Evolutionary conservation across 768 basidiomycete genomes (phyloP).

Genomic region (Rhizopogon vinicolor): DNA sequence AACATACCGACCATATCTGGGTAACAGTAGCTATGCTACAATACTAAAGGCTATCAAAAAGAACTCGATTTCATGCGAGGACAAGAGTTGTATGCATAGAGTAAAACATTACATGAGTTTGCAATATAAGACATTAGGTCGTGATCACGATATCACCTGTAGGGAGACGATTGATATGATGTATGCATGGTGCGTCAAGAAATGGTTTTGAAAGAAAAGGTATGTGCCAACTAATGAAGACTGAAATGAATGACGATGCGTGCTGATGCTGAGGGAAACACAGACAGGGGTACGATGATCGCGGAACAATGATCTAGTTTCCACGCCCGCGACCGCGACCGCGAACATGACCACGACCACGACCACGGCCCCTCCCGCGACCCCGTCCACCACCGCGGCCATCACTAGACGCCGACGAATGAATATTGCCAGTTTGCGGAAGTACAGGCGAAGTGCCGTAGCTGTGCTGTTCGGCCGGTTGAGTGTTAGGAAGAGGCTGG

Average conservation of each 20-base stretch:
- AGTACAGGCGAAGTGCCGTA: background rate
- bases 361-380: constrained; percentile 33
- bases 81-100: constrained; percentile 11
- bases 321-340: constrained; percentile 34
- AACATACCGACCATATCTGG: no score
- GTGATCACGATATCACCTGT: background rate
- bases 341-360: constrained; percentile 35
- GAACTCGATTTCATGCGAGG: background rate
- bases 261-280: constrained; percentile 4
- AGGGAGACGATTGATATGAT: constrained; percentile 6
- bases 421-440: constrained; percentile 7
- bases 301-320: constrained; percentile 12
- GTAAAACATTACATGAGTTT: constrained; percentile 1
- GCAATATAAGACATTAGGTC: constrained; percentile 2
- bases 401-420: constrained; percentile 8
- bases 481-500: background rate
- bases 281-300: background rate
- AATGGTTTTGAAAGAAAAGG: constrained; percentile 15
- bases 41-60: background rate
- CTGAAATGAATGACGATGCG: constrained; percentile 5
- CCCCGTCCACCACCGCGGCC: constrained; percentile 31
- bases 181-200: constrained; percentile 17
- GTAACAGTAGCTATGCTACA: background rate
- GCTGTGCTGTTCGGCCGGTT: background rate
- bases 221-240: constrained; percentile 16